Evolutionary conservation across 2,329 filamentous ascomycete genomes (phyloP), one percentile per base, ranked within the genome.

Genomic region (Cytospora mali): DNA sequence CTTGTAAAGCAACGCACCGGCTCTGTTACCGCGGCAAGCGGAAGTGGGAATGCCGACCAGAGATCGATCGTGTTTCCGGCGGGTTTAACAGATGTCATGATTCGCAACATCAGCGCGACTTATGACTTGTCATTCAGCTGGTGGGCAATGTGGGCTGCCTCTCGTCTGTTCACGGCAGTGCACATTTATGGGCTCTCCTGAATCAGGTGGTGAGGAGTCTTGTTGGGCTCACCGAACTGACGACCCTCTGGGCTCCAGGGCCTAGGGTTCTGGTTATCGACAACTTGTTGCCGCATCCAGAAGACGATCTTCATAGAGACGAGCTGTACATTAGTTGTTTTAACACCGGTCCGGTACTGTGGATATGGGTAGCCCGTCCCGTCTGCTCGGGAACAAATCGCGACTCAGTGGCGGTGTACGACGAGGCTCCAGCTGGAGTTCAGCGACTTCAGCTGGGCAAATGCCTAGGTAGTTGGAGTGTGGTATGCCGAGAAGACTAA

Each of bases 21-120:
- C 51, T 4, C 4, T 11, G 46, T 42, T 35, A 16, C n/a, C 29
- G 9, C 35, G 35, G 31, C 21, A 4, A 25, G 9, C 28, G 21
- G 23, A 21, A 52, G 33, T 39, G 31, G 23, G 27, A 57, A 18
- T 16, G 23, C 16, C 31, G n/a, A 23, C 33, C 16, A n/a, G 29
- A 50, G 49, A 54, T 62, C 54, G 54, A 21, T 58, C 58, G 28
- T 55, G 48, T 52, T 39, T 46, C 46, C 50, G 48, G 35, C 50
- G 59, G n/a, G 31, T 62, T 62, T 52, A 23, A 55, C 54, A 48
- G 21, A 48, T 23, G 54, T 50, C 58, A 64, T 42, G 58, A 64
- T 56, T 54, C 53, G 31, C 50, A 48, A 48, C 21, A 28, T 18
- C n/a, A 46, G 54, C 42, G 48, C 59, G 55, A 27, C 29, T 46